These are phyloP conservation scores for Penicillium sclerotiorum DNA, from an alignment of 2,329 filamentous ascomycete species.

Conservation along the genomic window DNA sequence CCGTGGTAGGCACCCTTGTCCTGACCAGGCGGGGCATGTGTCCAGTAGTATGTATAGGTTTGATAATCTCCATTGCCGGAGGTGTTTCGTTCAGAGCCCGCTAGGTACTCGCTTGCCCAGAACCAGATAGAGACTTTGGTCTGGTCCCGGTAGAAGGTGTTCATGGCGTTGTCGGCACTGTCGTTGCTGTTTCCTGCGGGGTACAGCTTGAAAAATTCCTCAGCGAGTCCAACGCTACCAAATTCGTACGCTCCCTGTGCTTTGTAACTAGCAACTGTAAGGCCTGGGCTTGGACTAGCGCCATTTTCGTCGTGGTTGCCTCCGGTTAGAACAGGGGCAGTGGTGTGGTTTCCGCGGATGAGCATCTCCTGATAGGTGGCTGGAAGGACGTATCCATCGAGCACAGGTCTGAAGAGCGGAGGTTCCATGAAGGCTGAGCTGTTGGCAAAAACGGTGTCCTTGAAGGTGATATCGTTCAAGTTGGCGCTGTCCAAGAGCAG, in stretches of 20 bases:
- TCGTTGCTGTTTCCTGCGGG: neutral
- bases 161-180: neutral
- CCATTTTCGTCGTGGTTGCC: constrained; percentile 1
- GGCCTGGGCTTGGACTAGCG: neutral
- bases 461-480: constrained; percentile 1
- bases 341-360: neutral
- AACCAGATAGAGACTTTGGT: neutral
- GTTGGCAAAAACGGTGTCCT: constrained; percentile 1
- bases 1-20: constrained; percentile 2
- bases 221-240: neutral
- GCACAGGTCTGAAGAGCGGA: neutral
- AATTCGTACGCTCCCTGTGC: neutral
- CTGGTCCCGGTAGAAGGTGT: constrained; percentile 1
- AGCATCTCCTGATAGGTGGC: constrained; percentile 3
- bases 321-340: neutral
- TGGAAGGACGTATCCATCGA: constrained; percentile 1
- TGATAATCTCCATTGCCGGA: neutral
- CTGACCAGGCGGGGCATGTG: constrained; percentile 1
- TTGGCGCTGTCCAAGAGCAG: neutral
- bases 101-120: constrained; percentile 3
- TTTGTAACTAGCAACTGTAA: neutral
- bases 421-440: constrained; percentile 1
- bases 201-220: neutral
- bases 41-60: constrained; percentile 1
- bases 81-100: neutral